Conservation (phyloP, 768 basidiomycete genomes). For the Agaricus subrufescens region DNA sequence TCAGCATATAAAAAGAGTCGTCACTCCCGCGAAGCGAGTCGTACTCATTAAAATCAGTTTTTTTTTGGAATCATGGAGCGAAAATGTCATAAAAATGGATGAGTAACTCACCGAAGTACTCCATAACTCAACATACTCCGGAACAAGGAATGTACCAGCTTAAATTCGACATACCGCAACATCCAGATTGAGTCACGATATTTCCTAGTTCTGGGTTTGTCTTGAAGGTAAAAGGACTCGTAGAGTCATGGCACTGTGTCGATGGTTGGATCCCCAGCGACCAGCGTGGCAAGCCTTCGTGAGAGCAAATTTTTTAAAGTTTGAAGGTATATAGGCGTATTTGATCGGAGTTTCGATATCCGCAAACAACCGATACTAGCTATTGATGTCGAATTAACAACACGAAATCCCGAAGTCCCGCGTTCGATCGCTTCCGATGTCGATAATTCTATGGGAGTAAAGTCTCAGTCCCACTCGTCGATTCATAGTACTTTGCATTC, state of each 20-base stretch:
- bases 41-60: slow-evolving; percentile 52
- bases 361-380: background rate
- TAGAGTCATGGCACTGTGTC: slow-evolving; percentile 44
- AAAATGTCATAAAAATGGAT: slow-evolving; percentile 1
- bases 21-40: slow-evolving; percentile 29
- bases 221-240: slow-evolving; percentile 35
- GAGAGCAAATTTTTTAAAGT: slow-evolving; percentile 12
- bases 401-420: too few relatives aligned
- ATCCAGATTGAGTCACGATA: slow-evolving; percentile 33
- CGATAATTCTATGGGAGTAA: too few relatives aligned
- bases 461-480: too few relatives aligned
- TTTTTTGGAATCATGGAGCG: slow-evolving; percentile 37
- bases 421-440: too few relatives aligned
- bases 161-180: slow-evolving; percentile 42
- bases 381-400: too few relatives aligned
- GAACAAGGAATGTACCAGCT: slow-evolving; percentile 31
- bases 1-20: slow-evolving; percentile 32
- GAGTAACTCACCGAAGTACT: slow-evolving; percentile 21
- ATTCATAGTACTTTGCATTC: too few relatives aligned
- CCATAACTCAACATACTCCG: background rate
- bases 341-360: slow-evolving; percentile 9
- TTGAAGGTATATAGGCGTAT: slow-evolving; percentile 16
- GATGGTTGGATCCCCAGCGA: slow-evolving; percentile 35
- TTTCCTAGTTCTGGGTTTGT: slow-evolving; percentile 44
- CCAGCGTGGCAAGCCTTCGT: slow-evolving; percentile 47